Percentiles rank a stretch among this genome's conserved stretches.
These are phyloP conservation scores for Pleurozium schreberi DNA, from an alignment of 225 moss, liverwort and hornwort genomes.

Conservation along the genomic window DNA sequence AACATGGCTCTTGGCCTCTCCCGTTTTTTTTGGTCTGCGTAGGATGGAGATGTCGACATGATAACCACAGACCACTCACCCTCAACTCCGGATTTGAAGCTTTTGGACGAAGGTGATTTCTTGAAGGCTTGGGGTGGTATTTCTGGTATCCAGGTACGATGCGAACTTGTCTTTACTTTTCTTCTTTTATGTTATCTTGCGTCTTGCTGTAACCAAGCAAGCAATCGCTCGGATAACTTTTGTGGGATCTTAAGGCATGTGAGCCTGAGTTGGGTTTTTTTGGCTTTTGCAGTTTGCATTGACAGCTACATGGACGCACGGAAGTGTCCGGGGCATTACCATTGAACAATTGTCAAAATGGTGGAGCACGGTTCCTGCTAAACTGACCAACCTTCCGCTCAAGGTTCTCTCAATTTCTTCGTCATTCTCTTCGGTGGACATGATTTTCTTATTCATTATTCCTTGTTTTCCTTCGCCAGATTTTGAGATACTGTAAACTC, in stretches of 20 bases:
- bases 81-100: slow-evolving; percentile 56
- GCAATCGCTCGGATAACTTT: background rate
- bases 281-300: slow-evolving; percentile 50
- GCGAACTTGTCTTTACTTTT: background rate
- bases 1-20: background rate
- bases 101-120: slow-evolving; percentile 74
- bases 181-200: background rate
- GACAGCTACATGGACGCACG: slow-evolving; percentile 84
- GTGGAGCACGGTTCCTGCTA: slow-evolving; percentile 81
- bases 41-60: slow-evolving; percentile 82
- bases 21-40: background rate
- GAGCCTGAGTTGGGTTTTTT: background rate
- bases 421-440: background rate
- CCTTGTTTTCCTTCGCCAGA: background rate
- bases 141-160: slow-evolving; percentile 74
- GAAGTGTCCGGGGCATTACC: slow-evolving; percentile 55
- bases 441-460: background rate
- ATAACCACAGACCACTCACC: slow-evolving; percentile 95
- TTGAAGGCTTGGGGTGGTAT: slow-evolving; percentile 96
- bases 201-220: background rate
- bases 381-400: slow-evolving; percentile 66
- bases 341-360: slow-evolving; percentile 69
- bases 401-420: slow-evolving; percentile 42
- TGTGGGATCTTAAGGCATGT: background rate
- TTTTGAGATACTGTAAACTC: too few species aligned